Evolutionary conservation across 2,329 filamentous ascomycete species (phyloP).

Genomic region (Verticillium longisporum): DNA sequence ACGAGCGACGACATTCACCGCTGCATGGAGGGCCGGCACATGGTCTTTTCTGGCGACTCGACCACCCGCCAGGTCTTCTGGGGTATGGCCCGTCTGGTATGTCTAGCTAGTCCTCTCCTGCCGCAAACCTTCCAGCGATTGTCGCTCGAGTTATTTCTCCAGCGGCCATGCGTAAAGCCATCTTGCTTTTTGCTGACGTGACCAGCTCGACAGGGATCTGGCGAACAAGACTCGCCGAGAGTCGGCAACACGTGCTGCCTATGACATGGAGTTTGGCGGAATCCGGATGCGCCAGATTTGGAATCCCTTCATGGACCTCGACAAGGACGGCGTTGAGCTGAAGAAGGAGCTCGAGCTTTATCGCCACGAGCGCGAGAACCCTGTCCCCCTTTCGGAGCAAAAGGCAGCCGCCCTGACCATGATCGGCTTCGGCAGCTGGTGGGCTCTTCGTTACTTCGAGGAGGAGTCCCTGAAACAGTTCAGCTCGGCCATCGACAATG

Average conservation of each 20-base stretch:
- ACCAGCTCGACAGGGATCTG: not conserved
- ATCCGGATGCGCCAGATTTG: slow-evolving; percentile 49
- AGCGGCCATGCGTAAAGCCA: not conserved
- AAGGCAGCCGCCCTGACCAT: slow-evolving; percentile 15
- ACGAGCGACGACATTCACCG: slow-evolving; percentile 39
- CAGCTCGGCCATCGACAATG: slow-evolving; percentile 14
- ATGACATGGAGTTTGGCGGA: slow-evolving; percentile 31
- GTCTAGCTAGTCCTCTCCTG: slow-evolving; percentile 13
- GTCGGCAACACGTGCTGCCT: not conserved
- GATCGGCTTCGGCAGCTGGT: slow-evolving; percentile 20
- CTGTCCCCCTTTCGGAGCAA: slow-evolving; percentile 9
- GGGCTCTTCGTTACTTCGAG: slow-evolving; percentile 7
- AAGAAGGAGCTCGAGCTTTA: slow-evolving; percentile 16
- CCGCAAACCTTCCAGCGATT: no score
- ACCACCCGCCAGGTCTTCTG: slow-evolving; percentile 53
- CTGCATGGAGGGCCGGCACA: slow-evolving; percentile 42
- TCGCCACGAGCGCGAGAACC: slow-evolving; percentile 12
- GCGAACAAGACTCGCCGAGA: not conserved
- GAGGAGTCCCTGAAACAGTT: slow-evolving; percentile 11
- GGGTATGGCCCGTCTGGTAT: slow-evolving; percentile 28
- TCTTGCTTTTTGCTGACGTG: not conserved
- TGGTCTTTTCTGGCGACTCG: slow-evolving; percentile 55
- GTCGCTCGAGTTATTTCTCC: no score
- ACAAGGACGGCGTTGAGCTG: slow-evolving; percentile 15
- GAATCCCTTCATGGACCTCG: slow-evolving; percentile 53